Percentiles rank a stretch among this genome's conserved stretches.
phyloP scores from a whole-genome alignment of 805 yeast species.

The Wickerhamiella parazyma region DNA sequence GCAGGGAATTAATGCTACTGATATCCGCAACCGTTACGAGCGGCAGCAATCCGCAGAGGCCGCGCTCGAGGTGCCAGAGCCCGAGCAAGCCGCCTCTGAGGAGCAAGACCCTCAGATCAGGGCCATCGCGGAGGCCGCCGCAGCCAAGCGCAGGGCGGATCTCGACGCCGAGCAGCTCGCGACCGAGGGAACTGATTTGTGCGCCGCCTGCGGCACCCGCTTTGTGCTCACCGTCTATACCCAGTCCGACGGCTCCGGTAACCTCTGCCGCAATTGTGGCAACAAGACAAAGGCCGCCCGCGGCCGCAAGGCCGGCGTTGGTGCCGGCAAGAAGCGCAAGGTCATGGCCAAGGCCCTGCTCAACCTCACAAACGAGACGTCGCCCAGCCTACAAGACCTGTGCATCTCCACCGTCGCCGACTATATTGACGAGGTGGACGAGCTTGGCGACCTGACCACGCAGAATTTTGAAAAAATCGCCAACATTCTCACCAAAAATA shows the following conservation, averaged over 20 bases:
- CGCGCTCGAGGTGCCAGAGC: slow-evolving; percentile 26
- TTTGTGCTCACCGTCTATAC: slow-evolving; percentile 56
- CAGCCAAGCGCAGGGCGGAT: slow-evolving; percentile 17
- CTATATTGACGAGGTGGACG: slow-evolving; percentile 62
- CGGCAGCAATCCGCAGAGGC: slow-evolving; percentile 14
- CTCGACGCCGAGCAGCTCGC: slow-evolving; percentile 12
- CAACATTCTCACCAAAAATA: slow-evolving; percentile 63
- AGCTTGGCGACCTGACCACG: slow-evolving; percentile 75
- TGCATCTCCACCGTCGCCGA: slow-evolving; percentile 57
- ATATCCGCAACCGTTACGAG: slow-evolving; percentile 37
- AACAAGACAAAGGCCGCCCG: slow-evolving; percentile 25
- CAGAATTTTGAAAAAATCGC: slow-evolving; percentile 58
- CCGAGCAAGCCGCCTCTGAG: slow-evolving; percentile 12
- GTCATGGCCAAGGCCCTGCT: slow-evolving; percentile 73
- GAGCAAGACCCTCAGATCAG: slow-evolving; percentile 18
- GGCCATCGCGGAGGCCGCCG: slow-evolving; percentile 20
- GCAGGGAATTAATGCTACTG: slow-evolving; percentile 79
- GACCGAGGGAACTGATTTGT: slow-evolving; percentile 40
- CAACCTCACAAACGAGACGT: slow-evolving; percentile 51
- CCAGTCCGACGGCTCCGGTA: slow-evolving; percentile 29
- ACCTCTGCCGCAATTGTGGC: slow-evolving; percentile 55
- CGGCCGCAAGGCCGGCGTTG: slow-evolving; percentile 35
- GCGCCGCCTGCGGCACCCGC: slow-evolving; percentile 47
- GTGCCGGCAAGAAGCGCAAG: slow-evolving; percentile 61
- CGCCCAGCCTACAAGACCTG: slow-evolving; percentile 60